A percentile compares a stretch with the other conserved stretches of the same genome.
Evolutionary conservation across 2,329 filamentous ascomycete genomes (phyloP).

Genomic region (Sporothrix variecibatus): DNA sequence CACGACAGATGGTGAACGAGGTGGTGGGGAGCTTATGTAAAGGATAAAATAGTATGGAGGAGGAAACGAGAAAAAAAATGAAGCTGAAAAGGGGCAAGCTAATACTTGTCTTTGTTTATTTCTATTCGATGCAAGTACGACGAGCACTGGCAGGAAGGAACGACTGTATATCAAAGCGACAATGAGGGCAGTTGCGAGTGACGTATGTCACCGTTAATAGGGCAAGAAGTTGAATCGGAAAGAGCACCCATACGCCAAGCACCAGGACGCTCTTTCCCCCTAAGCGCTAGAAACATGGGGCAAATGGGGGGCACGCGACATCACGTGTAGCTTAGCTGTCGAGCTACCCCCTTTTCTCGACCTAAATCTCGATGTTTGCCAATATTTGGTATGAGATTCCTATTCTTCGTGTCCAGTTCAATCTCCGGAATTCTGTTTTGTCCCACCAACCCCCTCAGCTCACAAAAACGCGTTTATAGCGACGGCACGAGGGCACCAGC

Average conservation of each 20-base stretch:
- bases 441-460: neutral
- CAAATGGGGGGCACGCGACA: constrained; percentile 5
- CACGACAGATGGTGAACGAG: neutral
- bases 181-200: neutral
- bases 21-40: neutral
- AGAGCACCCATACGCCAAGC: neutral
- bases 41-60: neutral
- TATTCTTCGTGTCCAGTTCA: neutral
- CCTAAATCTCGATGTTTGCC: no score
- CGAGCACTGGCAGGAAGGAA: neutral
- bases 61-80: neutral
- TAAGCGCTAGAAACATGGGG: neutral
- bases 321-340: constrained; percentile 12
- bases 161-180: neutral
- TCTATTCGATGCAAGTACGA: neutral
- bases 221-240: neutral
- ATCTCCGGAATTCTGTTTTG: constrained; percentile 1
- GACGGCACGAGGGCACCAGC: neutral
- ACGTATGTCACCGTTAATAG: neutral
- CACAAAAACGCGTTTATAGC: neutral
- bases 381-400: neutral
- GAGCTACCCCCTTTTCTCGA: constrained; percentile 13
- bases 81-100: neutral
- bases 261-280: neutral
- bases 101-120: neutral